Evolutionary conservation across 2,329 filamentous ascomycete genomes (phyloP).

Genomic region (Chrysoporthe austroafricana): DNA sequence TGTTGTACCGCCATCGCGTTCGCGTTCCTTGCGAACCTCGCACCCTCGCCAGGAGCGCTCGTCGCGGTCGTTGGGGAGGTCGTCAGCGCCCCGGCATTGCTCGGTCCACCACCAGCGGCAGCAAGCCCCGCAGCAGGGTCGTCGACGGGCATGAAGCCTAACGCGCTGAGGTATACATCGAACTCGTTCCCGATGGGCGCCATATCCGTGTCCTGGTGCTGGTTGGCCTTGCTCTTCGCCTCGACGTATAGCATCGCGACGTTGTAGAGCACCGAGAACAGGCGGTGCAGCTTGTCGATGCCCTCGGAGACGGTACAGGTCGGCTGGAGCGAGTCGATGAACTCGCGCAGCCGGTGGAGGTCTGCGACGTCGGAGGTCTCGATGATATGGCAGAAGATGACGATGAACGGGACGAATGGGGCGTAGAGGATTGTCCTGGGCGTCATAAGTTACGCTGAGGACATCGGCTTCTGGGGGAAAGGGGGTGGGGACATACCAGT

Average conservation of each 20-base stretch:
- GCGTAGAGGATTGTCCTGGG: conserved; percentile 57
- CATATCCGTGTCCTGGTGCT: conserved; percentile 49
- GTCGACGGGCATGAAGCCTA: conserved; percentile 60
- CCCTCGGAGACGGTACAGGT: conserved; percentile 59
- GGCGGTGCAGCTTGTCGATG: conserved; percentile 62
- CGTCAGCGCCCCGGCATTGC: conserved; percentile 22
- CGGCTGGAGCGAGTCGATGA: conserved; percentile 58
- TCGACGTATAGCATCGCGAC: conserved; percentile 66
- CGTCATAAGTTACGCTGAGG: conserved; percentile 2
- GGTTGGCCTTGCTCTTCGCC: conserved; percentile 60
- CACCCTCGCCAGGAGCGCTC: conserved; percentile 12
- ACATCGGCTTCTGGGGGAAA: conserved; percentile 5
- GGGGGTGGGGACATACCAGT: conserved; percentile 47
- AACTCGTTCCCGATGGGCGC: conserved; percentile 61
- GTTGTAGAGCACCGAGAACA: conserved; percentile 64
- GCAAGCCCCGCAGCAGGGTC: conserved; percentile 4
- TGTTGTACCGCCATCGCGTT: conserved; percentile 32
- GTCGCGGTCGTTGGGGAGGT: conserved; percentile 11
- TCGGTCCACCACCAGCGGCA: conserved; percentile 8
- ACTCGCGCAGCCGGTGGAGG: conserved; percentile 57
- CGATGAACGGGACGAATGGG: conserved; percentile 63
- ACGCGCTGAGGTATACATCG: conserved; percentile 65
- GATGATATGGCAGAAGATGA: conserved; percentile 61
- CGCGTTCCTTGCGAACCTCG: conserved; percentile 21
- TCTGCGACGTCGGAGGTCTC: conserved; percentile 58